phyloP scores from a whole-genome alignment of 805 yeast genomes.

The Zygoascus ofunaensis region DNA sequence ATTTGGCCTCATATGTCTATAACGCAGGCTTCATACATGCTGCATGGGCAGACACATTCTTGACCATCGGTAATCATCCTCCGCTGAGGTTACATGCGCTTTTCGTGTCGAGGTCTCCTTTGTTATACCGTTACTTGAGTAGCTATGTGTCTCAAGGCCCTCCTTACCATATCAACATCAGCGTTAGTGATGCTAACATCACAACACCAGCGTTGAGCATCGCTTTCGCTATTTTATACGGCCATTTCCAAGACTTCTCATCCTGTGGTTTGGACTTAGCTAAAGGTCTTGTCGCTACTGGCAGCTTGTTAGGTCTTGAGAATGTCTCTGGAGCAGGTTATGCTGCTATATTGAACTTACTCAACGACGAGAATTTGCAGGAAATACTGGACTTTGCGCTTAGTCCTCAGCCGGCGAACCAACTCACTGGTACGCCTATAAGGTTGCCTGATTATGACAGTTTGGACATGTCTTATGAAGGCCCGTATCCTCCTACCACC shows the following conservation, averaged over 20 bases:
- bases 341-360: constrained; percentile 11
- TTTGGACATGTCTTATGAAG: constrained; percentile 13
- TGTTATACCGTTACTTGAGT: constrained; percentile 20
- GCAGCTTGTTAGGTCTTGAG: constrained; percentile 22
- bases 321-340: constrained; percentile 21
- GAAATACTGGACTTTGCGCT: constrained; percentile 21
- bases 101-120: constrained; percentile 26
- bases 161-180: constrained; percentile 22
- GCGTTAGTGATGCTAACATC: constrained; percentile 18
- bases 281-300: constrained; percentile 25
- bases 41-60: constrained; percentile 30
- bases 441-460: constrained; percentile 7
- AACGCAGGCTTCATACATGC: constrained; percentile 27
- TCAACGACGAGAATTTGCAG: constrained; percentile 16
- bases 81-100: constrained; percentile 27
- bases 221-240: constrained; percentile 28
- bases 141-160: constrained; percentile 19
- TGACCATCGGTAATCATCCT: constrained; percentile 21
- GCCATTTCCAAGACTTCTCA: constrained; percentile 19
- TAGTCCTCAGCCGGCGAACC: constrained; percentile 2
- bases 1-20: constrained; percentile 22
- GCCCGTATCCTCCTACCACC: constrained; percentile 28
- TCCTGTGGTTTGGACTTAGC: constrained; percentile 18
- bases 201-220: constrained; percentile 22
- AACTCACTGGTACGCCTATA: background rate